A percentile compares a stretch with the other conserved stretches of the same genome.
Conservation (phyloP, 345 rosid genomes). For the Gossypium bickii region DNA sequence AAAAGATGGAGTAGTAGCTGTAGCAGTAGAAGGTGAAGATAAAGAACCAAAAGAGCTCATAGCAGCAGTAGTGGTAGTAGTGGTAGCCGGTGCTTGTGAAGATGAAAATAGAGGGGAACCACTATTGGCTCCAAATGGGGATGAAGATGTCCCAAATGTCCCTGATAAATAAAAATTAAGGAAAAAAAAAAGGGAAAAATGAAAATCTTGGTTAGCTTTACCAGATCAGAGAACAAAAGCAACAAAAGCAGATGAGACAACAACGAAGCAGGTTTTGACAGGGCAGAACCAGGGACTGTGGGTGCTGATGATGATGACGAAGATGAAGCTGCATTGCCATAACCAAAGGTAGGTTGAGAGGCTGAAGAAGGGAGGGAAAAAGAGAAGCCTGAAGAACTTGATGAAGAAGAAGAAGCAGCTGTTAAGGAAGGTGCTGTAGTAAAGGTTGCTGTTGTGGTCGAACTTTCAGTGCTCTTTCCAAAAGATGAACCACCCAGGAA, state of each 20-base stretch:
- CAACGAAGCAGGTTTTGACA: neutral
- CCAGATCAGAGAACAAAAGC: neutral
- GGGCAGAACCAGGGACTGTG: conserved; percentile 10
- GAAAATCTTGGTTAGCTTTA: neutral
- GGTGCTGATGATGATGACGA: conserved; percentile 25
- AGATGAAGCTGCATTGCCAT: conserved; percentile 37
- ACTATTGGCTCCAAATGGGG: conserved; percentile 22
- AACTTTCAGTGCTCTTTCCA: conserved; percentile 26
- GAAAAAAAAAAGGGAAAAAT: neutral
- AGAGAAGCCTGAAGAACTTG: conserved; percentile 41
- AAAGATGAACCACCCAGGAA: conserved; percentile 17
- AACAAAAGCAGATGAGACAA: conserved; percentile 3
- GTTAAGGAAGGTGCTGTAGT: conserved; percentile 20
- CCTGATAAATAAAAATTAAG: neutral
- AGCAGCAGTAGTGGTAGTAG: conserved; percentile 5
- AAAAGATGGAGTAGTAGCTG: conserved; percentile 24
- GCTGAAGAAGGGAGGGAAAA: conserved; percentile 41
- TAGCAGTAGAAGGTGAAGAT: conserved; percentile 12
- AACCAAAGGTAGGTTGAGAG: conserved; percentile 42
- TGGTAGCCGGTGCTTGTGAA: neutral
- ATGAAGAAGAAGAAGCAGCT: conserved; percentile 28
- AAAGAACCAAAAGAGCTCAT: conserved; percentile 22
- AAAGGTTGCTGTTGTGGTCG: conserved; percentile 23
- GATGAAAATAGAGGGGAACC: conserved; percentile 12
- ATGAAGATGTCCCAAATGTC: conserved; percentile 29